Evolutionary conservation across 1,139 yeast species (phyloP).

Genomic region (Arxiozyma bovina): DNA sequence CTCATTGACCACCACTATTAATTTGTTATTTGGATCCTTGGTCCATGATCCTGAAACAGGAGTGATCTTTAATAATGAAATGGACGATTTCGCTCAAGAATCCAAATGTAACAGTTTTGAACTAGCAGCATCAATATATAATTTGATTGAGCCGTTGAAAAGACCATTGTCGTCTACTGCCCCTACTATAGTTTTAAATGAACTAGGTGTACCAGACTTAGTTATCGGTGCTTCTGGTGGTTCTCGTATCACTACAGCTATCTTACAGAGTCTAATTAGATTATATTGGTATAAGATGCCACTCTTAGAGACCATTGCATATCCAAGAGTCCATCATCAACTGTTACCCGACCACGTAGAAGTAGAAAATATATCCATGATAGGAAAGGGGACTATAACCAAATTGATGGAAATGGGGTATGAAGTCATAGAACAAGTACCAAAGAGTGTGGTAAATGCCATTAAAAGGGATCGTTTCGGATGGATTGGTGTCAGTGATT

Average conservation of each 20-base stretch:
- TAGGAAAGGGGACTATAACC: conserved; percentile 31
- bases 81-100: conserved; percentile 93
- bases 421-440: conserved; percentile 27
- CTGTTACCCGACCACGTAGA: conserved; percentile 61
- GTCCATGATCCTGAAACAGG: conserved; percentile 80
- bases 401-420: conserved; percentile 38
- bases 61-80: conserved; percentile 73
- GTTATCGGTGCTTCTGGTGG: conserved; percentile 95
- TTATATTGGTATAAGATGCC: conserved; percentile 48
- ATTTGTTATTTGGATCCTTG: conserved; percentile 70
- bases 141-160: conserved; percentile 63
- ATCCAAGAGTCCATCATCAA: conserved; percentile 84
- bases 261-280: conserved; percentile 71
- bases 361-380: conserved; percentile 45
- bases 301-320: conserved; percentile 60
- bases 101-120: conserved; percentile 64
- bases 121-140: conserved; percentile 69
- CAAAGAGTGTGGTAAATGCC: conserved; percentile 45
- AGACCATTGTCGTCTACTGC: conserved; percentile 80
- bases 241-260: conserved; percentile 75
- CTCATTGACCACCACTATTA: conserved; percentile 84
- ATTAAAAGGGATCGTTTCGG: conserved; percentile 35
- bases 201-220: conserved; percentile 46
- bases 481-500: conserved; percentile 48
- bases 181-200: conserved; percentile 60